phyloP scores from a whole-genome alignment of 805 yeast genomes.

The Diddensiella transvaalensis region DNA sequence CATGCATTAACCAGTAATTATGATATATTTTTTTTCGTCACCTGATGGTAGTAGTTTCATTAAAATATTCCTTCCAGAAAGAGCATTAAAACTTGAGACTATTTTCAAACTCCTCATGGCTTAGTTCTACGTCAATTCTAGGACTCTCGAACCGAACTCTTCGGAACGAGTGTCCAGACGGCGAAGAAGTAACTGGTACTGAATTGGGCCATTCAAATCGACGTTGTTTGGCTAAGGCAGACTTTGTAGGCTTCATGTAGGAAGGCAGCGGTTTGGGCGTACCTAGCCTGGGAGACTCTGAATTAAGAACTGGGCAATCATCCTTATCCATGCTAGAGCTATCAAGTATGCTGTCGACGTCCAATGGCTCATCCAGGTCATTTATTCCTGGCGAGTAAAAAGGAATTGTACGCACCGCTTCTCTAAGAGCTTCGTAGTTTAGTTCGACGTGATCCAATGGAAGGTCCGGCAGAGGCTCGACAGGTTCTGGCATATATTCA shows the following conservation, averaged over 20 bases:
- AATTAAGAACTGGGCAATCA: too few relatives aligned
- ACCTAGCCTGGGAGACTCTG: too few relatives aligned
- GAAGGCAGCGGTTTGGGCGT: constrained; percentile 4
- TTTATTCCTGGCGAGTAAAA: not conserved
- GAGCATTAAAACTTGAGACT: not conserved
- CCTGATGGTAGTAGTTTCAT: too few relatives aligned
- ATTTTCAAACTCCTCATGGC: constrained; percentile 1
- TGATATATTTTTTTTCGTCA: too few relatives aligned
- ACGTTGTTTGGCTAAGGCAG: constrained; percentile 19
- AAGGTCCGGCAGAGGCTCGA: constrained; percentile 15
- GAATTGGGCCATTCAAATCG: not conserved
- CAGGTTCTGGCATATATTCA: constrained; percentile 17
- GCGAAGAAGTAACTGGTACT: not conserved
- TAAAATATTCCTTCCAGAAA: too few relatives aligned
- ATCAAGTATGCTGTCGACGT: not conserved
- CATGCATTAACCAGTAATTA: too few relatives aligned
- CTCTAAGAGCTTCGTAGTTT: constrained; percentile 15
- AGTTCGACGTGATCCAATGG: constrained; percentile 21
- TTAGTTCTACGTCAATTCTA: not conserved
- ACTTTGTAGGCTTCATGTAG: constrained; percentile 22
- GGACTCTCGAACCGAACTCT: not conserved
- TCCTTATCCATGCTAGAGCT: too few relatives aligned
- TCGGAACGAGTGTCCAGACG: too few relatives aligned
- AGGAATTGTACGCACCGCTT: not conserved
- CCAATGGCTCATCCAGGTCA: not conserved